phyloP scores from a whole-genome alignment of 1,139 yeast species.

The Blastobotrys buckinghamii region DNA sequence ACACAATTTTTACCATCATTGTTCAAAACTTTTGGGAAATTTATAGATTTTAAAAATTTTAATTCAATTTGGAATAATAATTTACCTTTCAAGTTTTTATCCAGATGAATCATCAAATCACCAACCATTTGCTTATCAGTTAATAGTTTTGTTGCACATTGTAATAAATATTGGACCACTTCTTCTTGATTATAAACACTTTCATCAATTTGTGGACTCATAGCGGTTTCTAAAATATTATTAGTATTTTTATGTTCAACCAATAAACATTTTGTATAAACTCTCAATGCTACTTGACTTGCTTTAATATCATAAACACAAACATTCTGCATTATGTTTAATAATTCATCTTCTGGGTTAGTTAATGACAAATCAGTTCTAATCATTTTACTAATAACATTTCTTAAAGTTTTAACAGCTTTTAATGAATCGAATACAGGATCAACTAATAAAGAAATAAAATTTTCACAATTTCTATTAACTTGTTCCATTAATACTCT shows the following conservation, averaged over 20 bases:
- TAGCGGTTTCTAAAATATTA: constrained; percentile 4
- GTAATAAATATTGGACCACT: constrained; percentile 5
- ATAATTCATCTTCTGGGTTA: constrained; percentile 17
- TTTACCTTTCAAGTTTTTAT: constrained; percentile 30
- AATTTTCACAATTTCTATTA: constrained; percentile 15
- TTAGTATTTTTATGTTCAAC: constrained; percentile 2
- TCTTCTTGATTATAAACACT: constrained; percentile 2
- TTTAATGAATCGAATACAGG: constrained; percentile 19
- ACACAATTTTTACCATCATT: constrained; percentile 18
- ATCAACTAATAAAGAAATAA: constrained; percentile 19
- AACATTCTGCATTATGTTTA: constrained; percentile 23
- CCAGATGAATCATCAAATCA: constrained; percentile 36
- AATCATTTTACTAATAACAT: constrained; percentile 13
- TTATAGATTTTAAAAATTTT: constrained; percentile 40
- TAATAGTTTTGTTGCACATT: constrained; percentile 8
- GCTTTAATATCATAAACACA: constrained; percentile 51
- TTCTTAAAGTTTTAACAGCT: constrained; percentile 16
- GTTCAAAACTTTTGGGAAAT: constrained; percentile 36
- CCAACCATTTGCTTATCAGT: constrained; percentile 26
- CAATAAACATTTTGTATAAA: constrained; percentile 14
- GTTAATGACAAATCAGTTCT: neutral
- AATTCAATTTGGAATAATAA: constrained; percentile 39
- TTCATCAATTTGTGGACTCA: constrained; percentile 2
- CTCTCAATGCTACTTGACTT: constrained; percentile 44
- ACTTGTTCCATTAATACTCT: constrained; percentile 18